Evolutionary conservation across 2,329 filamentous ascomycete species (phyloP).

Genomic region (Aspergillus aculeatinus): DNA sequence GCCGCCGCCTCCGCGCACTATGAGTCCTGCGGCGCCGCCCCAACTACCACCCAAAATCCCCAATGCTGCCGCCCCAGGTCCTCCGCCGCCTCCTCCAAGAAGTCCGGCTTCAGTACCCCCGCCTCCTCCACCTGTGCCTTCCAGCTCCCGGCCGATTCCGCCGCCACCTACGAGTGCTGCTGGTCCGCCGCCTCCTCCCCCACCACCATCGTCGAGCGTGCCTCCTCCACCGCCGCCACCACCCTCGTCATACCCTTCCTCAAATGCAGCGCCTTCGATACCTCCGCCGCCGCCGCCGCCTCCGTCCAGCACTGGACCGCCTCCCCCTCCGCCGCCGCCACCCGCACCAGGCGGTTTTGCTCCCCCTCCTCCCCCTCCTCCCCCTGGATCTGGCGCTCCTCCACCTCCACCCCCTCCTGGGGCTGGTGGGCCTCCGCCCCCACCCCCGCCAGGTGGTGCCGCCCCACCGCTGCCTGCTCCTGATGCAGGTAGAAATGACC

Average conservation of each 20-base stretch:
- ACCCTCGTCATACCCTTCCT: constrained; percentile 29
- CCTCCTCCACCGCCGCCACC: constrained; percentile 52
- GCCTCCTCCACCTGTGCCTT: constrained; percentile 41
- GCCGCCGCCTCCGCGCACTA: constrained; percentile 58
- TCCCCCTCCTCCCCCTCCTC: constrained; percentile 42
- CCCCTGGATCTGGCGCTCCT: constrained; percentile 35
- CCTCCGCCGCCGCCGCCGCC: constrained; percentile 40
- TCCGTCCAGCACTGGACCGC: constrained; percentile 36
- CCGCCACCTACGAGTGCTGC: constrained; percentile 29
- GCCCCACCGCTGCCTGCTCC: constrained; percentile 46
- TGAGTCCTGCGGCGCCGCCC: constrained; percentile 44
- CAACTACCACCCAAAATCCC: constrained; percentile 52
- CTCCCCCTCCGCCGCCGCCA: constrained; percentile 30
- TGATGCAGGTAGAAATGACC: constrained; percentile 41
- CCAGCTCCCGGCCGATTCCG: constrained; percentile 36
- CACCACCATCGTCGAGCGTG: constrained; percentile 34
- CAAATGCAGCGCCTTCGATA: constrained; percentile 29
- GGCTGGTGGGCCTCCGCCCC: constrained; percentile 38
- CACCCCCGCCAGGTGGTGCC: constrained; percentile 35
- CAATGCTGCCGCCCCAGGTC: constrained; percentile 40
- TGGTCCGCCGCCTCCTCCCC: constrained; percentile 56
- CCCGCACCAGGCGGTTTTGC: constrained; percentile 34
- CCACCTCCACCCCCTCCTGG: constrained; percentile 48
- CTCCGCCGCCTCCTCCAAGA: constrained; percentile 59
- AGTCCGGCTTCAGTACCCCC: constrained; percentile 40